Percentiles rank a stretch among this genome's conserved stretches.
phyloP scores from a whole-genome alignment of 1,284 basidiomycete genomes.

The Tetrapyrgos nigripes region DNA sequence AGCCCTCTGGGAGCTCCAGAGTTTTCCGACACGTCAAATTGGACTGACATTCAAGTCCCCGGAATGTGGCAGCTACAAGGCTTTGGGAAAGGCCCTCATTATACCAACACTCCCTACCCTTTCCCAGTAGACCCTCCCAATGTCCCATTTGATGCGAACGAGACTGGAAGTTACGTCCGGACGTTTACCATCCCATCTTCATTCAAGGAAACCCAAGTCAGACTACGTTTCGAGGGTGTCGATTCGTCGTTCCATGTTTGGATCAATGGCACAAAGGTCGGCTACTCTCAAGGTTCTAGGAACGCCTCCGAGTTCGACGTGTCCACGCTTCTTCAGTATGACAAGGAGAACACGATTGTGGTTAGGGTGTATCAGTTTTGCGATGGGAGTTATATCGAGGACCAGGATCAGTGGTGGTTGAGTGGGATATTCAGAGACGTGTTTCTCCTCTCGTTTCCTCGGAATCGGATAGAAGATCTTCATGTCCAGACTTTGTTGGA shows the following conservation, averaged over 20 bases:
- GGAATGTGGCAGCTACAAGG: conserved; percentile 20
- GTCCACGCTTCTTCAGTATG: conserved; percentile 3
- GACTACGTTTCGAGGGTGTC: conserved; percentile 17
- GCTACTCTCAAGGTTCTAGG: conserved; percentile 14
- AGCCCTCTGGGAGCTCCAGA: conserved; percentile 8
- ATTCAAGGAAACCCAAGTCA: conserved; percentile 3
- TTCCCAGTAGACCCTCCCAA: conserved; percentile 15
- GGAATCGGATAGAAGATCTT: conserved; percentile 12
- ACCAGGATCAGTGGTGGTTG: conserved; percentile 18
- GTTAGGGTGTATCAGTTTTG: conserved; percentile 15
- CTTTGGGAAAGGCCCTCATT: conserved; percentile 14
- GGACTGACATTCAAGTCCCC: conserved; percentile 14
- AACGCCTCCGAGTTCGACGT: conserved; percentile 18
- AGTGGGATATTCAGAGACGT: conserved; percentile 18
- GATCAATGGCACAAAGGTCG: conserved; percentile 13
- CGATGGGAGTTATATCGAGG: conserved; percentile 16
- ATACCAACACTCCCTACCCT: conserved; percentile 16
- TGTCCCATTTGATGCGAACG: conserved; percentile 11
- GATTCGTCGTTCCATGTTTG: conserved; percentile 18
- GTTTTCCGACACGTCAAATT: background rate
- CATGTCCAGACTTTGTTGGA: conserved; percentile 10
- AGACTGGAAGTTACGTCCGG: conserved; percentile 13
- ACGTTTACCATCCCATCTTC: conserved; percentile 6
- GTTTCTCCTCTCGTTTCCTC: conserved; percentile 13
- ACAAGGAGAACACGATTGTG: conserved; percentile 5